These are phyloP conservation scores for Chimonanthus salicifolius DNA, from an alignment of 164 flowering plant species.

Conservation along the genomic window DNA sequence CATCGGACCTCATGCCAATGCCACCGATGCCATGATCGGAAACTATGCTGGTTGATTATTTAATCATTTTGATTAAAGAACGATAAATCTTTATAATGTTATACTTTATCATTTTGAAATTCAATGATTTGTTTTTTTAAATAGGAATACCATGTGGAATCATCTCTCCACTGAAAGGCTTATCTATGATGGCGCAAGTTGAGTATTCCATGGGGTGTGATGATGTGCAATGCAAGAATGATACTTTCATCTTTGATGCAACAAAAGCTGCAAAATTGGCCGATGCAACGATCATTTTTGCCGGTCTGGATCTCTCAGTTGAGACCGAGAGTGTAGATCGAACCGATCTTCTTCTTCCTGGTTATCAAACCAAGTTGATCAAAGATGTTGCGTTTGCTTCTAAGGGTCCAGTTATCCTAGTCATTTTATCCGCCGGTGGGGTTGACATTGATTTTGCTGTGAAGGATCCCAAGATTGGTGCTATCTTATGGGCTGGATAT, in stretches of 20 bases:
- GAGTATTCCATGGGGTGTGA: neutral
- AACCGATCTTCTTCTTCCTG: constrained; percentile 49
- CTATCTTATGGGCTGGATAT: too few species aligned
- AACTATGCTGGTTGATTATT: too few species aligned
- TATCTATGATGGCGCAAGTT: neutral
- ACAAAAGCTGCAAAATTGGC: neutral
- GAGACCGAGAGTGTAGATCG: constrained; percentile 57
- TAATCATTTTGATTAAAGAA: constrained; percentile 19
- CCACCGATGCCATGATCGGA: too few species aligned
- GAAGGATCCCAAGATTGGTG: too few species aligned
- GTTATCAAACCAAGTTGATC: constrained; percentile 60
- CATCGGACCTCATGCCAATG: constrained; percentile 41
- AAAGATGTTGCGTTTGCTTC: constrained; percentile 50
- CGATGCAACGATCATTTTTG: neutral
- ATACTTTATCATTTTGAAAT: too few species aligned
- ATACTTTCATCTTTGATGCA: neutral
- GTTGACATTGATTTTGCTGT: too few species aligned
- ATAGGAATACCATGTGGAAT: neutral
- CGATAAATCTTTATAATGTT: too few species aligned
- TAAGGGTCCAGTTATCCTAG: neutral
- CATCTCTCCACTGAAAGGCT: neutral
- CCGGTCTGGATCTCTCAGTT: constrained; percentile 42
- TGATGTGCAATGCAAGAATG: neutral
- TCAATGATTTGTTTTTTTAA: too few species aligned
- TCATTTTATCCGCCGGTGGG: too few species aligned